These are phyloP conservation scores for Dorcoceras hygrometricum DNA, from an alignment of 257 asterid species.

Conservation along the genomic window DNA sequence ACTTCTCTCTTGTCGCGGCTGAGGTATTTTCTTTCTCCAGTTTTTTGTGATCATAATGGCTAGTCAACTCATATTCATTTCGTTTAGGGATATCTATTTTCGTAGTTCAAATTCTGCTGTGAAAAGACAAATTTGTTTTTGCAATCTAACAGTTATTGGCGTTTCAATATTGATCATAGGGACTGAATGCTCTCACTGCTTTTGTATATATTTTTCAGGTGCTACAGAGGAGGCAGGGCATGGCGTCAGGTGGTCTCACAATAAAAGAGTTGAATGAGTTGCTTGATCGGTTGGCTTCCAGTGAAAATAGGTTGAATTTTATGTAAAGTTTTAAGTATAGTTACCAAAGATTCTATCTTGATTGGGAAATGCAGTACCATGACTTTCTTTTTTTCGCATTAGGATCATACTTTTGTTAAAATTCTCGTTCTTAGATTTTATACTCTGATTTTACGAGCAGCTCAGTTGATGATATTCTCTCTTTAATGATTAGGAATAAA, in stretches of 20 bases:
- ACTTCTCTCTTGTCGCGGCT: slow-evolving; percentile 70
- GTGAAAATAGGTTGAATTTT: slow-evolving; percentile 63
- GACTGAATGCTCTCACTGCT: slow-evolving; percentile 1
- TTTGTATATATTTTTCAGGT: slow-evolving; percentile 47
- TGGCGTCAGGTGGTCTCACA: slow-evolving; percentile 74
- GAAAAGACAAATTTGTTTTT: slow-evolving; percentile 2
- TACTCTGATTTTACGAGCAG: slow-evolving; percentile 6
- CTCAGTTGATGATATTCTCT: slow-evolving; percentile 7
- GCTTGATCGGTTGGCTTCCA: slow-evolving; percentile 81
- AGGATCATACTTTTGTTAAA: slow-evolving; percentile 6
- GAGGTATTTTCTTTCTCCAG: slow-evolving; percentile 39
- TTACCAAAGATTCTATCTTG: slow-evolving; percentile 4
- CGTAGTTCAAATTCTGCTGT: too few relatives aligned
- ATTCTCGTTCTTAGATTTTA: background rate
- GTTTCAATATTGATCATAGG: slow-evolving; percentile 4
- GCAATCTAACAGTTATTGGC: background rate
- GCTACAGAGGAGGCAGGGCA: slow-evolving; percentile 75
- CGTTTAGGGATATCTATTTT: too few relatives aligned
- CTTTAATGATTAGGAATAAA: slow-evolving; percentile 12
- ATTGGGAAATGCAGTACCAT: slow-evolving; percentile 2
- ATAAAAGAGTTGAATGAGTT: slow-evolving; percentile 67
- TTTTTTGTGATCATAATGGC: background rate
- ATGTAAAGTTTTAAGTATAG: slow-evolving; percentile 3
- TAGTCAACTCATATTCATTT: background rate
- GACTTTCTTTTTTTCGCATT: slow-evolving; percentile 19